Evolutionary conservation across 768 basidiomycete genomes (phyloP).

Genomic region (Wakefieldia striispora): DNA sequence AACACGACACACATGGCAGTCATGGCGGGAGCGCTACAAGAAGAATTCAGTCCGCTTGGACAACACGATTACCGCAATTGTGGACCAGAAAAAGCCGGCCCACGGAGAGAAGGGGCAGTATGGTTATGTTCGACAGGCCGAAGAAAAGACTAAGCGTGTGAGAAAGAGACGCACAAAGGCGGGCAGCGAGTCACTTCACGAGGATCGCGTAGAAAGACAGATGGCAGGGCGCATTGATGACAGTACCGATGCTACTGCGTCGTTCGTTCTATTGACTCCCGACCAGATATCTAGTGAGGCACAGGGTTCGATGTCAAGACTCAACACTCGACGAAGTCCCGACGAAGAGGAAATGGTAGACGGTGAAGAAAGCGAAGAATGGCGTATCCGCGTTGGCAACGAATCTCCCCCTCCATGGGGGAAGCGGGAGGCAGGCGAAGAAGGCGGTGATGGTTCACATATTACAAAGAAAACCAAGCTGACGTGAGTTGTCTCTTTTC

Average conservation of each 20-base stretch:
- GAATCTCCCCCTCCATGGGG: constrained; percentile 68
- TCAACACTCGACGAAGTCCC: constrained; percentile 40
- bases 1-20: constrained; percentile 82
- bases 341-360: constrained; percentile 71
- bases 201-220: constrained; percentile 22
- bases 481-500: constrained; percentile 32
- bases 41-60: constrained; percentile 74
- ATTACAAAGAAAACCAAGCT: constrained; percentile 43
- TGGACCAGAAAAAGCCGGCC: constrained; percentile 64
- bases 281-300: constrained; percentile 22
- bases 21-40: constrained; percentile 88
- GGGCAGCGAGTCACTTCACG: constrained; percentile 22
- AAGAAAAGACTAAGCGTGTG: constrained; percentile 61
- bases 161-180: constrained; percentile 47
- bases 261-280: constrained; percentile 28
- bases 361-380: constrained; percentile 53
- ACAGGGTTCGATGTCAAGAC: constrained; percentile 26
- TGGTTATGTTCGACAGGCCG: constrained; percentile 73
- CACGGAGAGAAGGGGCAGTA: constrained; percentile 81
- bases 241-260: constrained; percentile 6
- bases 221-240: constrained; percentile 9
- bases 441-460: constrained; percentile 28
- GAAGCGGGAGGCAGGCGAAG: constrained; percentile 51
- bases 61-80: constrained; percentile 57
- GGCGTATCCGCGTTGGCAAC: constrained; percentile 64